These are phyloP conservation scores for Podaxis pistillaris DNA, from an alignment of 768 basidiomycete genomes.

Conservation along the genomic window DNA sequence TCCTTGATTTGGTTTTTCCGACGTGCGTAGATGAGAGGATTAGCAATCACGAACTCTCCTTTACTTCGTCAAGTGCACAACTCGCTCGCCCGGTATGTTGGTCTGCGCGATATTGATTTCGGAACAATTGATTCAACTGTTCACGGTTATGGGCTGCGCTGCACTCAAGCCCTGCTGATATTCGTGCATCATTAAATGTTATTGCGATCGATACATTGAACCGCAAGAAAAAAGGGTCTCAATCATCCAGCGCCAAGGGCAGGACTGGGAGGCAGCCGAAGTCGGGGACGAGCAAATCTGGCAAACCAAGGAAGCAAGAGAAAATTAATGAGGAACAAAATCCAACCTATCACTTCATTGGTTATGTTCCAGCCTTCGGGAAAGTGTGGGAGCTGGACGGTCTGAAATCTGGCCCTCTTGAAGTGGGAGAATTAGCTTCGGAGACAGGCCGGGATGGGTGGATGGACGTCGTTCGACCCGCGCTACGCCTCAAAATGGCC, in stretches of 20 bases:
- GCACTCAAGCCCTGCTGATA: slow-evolving; percentile 48
- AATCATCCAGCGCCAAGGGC: background rate
- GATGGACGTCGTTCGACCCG: slow-evolving; percentile 64
- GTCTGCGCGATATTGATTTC: background rate
- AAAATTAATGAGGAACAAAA: slow-evolving; percentile 31
- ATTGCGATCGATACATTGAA: slow-evolving; percentile 45
- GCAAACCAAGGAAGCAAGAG: slow-evolving; percentile 16
- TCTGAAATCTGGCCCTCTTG: slow-evolving; percentile 58
- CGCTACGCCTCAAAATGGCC: slow-evolving; percentile 59
- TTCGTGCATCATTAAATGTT: slow-evolving; percentile 50
- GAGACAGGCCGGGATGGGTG: slow-evolving; percentile 31
- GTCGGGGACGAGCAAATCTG: slow-evolving; percentile 10
- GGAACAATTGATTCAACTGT: background rate
- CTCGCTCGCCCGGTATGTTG: slow-evolving; percentile 52
- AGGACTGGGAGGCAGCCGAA: background rate
- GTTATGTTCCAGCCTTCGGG: slow-evolving; percentile 58
- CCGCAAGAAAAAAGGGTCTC: slow-evolving; percentile 33
- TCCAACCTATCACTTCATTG: slow-evolving; percentile 64
- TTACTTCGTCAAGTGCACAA: slow-evolving; percentile 57
- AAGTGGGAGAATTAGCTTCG: slow-evolving; percentile 52
- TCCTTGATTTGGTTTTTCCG: background rate
- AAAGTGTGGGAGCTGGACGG: slow-evolving; percentile 76
- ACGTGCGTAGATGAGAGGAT: slow-evolving; percentile 53
- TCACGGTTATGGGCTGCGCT: slow-evolving; percentile 12
- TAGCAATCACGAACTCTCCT: slow-evolving; percentile 57